Evolutionary conservation across 352 stramenopile genomes (phyloP).

Genomic region (Thraustotheca clavata): DNA sequence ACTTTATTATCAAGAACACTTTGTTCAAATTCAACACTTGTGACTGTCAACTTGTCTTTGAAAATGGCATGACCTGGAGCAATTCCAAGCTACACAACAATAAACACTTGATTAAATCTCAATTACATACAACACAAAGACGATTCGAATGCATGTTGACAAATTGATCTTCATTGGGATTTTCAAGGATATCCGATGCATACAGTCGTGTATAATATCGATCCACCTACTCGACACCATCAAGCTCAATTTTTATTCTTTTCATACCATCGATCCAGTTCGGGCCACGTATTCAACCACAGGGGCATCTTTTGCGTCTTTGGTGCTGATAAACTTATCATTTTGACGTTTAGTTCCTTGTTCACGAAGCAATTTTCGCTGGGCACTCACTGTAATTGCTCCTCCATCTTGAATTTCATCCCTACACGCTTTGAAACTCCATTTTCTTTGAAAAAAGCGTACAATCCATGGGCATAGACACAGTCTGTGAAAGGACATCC

Average conservation of each 20-base stretch:
- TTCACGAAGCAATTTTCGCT: constrained; percentile 73
- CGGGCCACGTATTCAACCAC: constrained; percentile 34
- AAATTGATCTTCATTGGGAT: constrained; percentile 65
- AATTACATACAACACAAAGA: constrained; percentile 56
- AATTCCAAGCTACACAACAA: constrained; percentile 36
- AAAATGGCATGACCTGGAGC: constrained; percentile 59
- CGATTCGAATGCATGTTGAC: constrained; percentile 87
- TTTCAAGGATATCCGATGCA: constrained; percentile 66
- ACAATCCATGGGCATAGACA: constrained; percentile 61
- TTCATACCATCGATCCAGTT: constrained; percentile 63
- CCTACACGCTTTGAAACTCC: constrained; percentile 20
- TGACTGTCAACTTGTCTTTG: constrained; percentile 37
- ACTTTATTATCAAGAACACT: constrained; percentile 63
- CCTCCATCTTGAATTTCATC: constrained; percentile 48
- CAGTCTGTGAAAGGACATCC: constrained; percentile 79
- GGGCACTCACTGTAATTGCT: constrained; percentile 48
- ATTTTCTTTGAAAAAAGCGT: background rate
- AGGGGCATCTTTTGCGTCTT: constrained; percentile 24
- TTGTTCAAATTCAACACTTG: constrained; percentile 48
- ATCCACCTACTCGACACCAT: constrained; percentile 46
- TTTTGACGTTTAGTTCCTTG: constrained; percentile 52
- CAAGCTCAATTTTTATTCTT: background rate
- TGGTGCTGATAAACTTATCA: constrained; percentile 41
- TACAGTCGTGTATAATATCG: constrained; percentile 84
- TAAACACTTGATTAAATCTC: background rate